Evolutionary conservation across 371 early-diverging fungal genomes (phyloP), one percentile per base, ranked within the genome.

Genomic region (Choanephora cucurbitarum): DNA sequence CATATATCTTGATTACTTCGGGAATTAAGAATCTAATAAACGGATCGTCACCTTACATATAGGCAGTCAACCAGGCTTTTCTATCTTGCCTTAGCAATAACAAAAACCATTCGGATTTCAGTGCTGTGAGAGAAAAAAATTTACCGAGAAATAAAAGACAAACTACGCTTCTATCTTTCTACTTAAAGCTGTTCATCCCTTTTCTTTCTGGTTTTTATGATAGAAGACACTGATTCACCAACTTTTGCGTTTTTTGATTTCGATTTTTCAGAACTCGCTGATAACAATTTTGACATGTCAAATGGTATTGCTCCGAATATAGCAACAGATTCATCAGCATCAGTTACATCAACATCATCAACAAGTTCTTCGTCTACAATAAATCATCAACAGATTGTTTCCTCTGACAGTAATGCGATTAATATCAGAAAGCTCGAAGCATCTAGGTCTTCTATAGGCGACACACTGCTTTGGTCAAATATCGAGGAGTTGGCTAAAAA

Each of bases 191-290:
- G 28, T 28, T 28, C 28, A 28, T 11, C 10, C 10, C 10, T 37
- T 37, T 37, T 14, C 14, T 37, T 37, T 13, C 11, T 37, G 3
- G 9, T 3, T 11, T 37, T 37, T 37, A 43, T 32, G 31, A 47
- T 53, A 48, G 42, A 37, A 48, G 60, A 59, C 43, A 54, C 47
- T 40, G 22, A 48, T 48, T 49, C 54, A 24, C 54, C 60, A 48
- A 43, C 54, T 6, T 47, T 42, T 53, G 43, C 54, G 47, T 59
- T 48, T 43, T 53, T 59, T 48, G 60, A 59, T 37, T 59, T 59
- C 34, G 54, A 59, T 21, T 59, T 59, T 19, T 59, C 60, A 59
- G 54, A 53, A 10, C 53, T 59, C 47, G 53, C 53, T 31, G 60
- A 59, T 22, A 59, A 53, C 9, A 59, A 53, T 23, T 59, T 59